Evolutionary conservation across 768 basidiomycete genomes (phyloP).

Genomic region (Xanthoconium purpureum): DNA sequence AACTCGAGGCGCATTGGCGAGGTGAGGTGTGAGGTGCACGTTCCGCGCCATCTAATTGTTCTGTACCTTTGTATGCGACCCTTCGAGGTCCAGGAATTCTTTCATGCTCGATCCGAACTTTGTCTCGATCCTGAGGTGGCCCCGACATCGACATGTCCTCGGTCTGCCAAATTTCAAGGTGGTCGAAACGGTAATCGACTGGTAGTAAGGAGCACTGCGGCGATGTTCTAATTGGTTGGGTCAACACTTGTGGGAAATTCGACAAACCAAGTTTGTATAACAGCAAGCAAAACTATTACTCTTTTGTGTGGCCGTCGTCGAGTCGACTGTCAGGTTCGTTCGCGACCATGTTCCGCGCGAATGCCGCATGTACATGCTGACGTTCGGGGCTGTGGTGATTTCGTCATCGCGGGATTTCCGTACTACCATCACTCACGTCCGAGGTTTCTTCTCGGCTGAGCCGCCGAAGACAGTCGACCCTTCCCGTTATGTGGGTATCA

Average conservation of each 20-base stretch:
- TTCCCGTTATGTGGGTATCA: slow-evolving; percentile 14
- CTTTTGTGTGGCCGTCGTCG: slow-evolving; percentile 5
- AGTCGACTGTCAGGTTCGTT: slow-evolving; percentile 13
- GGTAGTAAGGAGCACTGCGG: slow-evolving; percentile 4
- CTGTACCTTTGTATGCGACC: no score
- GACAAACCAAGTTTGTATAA: background rate
- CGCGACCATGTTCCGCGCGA: slow-evolving; percentile 15
- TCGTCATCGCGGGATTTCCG: slow-evolving; percentile 14
- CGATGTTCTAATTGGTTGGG: background rate
- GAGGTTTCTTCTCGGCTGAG: slow-evolving; percentile 18
- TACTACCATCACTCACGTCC: slow-evolving; percentile 1
- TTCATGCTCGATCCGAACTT: background rate
- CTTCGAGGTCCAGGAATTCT: no score
- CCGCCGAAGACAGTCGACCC: slow-evolving; percentile 19
- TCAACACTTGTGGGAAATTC: background rate
- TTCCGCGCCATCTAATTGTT: no score
- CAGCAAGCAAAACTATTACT: slow-evolving; percentile 7
- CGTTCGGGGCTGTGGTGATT: slow-evolving; percentile 13
- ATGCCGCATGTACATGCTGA: slow-evolving; percentile 20
- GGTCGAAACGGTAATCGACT: slow-evolving; percentile 1
- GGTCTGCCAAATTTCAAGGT: background rate
- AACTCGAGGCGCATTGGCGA: no score
- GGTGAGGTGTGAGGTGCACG: no score
- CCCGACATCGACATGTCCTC: slow-evolving; percentile 5
- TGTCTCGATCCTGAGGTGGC: background rate